A percentile compares a stretch with the other conserved stretches of the same genome.
These are phyloP conservation scores for Flaveria bidentis DNA, from an alignment of 129 eudicot species.

Conservation along the genomic window DNA sequence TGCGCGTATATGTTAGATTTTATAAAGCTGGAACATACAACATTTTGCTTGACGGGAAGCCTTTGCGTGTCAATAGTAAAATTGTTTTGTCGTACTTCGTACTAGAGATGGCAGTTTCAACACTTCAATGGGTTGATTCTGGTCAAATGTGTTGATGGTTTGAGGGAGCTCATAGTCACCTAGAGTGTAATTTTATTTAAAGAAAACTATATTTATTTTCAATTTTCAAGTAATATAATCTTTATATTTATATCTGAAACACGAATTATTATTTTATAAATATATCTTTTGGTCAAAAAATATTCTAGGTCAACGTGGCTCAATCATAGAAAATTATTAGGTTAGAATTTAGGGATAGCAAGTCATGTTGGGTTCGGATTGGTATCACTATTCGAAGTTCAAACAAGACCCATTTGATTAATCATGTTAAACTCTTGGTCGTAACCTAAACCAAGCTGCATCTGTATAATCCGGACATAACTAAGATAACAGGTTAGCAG, in stretches of 20 bases:
- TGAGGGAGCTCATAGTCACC: not conserved
- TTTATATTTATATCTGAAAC: not conserved
- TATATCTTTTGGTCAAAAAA: not conserved
- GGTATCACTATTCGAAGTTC: not conserved
- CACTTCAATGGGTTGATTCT: not conserved
- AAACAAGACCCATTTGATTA: not conserved
- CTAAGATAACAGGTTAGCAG: not conserved
- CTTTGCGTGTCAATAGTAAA: no score
- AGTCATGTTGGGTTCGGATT: no score
- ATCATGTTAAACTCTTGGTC: not conserved
- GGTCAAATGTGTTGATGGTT: not conserved
- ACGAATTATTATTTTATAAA: not conserved
- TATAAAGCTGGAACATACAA: not conserved
- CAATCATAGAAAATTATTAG: no score
- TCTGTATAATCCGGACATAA: not conserved
- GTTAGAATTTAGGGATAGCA: no score
- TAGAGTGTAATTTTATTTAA: not conserved
- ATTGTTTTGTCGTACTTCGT: no score
- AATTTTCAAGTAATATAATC: not conserved
- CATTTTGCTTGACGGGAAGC: conserved; percentile 17
- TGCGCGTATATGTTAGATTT: conserved; percentile 2
- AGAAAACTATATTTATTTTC: no score
- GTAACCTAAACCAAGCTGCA: not conserved
- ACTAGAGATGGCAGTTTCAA: no score
- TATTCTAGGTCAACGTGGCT: not conserved